phyloP scores from a whole-genome alignment of 2,329 filamentous ascomycete genomes.

The Malbranchea zuffiana region DNA sequence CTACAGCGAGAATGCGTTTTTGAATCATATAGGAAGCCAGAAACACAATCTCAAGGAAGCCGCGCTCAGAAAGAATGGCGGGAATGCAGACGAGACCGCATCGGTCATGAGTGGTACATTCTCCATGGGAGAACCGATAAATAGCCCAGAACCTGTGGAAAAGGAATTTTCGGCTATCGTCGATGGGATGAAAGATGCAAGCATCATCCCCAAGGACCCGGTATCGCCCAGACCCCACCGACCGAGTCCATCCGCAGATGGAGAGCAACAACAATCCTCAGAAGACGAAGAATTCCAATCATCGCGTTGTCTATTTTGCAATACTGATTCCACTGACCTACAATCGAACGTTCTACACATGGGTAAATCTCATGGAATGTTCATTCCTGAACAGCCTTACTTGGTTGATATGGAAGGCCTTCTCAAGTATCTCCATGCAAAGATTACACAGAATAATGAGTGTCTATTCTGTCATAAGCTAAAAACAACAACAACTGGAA shows the following conservation, averaged over 20 bases:
- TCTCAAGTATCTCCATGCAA: slow-evolving; percentile 64
- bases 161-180: slow-evolving; percentile 66
- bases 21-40: slow-evolving; percentile 81
- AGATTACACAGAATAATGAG: slow-evolving; percentile 67
- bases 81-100: slow-evolving; percentile 55
- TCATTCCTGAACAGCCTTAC: slow-evolving; percentile 81
- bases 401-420: slow-evolving; percentile 74
- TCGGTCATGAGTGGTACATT: slow-evolving; percentile 77
- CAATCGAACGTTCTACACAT: slow-evolving; percentile 77
- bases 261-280: slow-evolving; percentile 23
- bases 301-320: slow-evolving; percentile 76
- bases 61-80: slow-evolving; percentile 35
- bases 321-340: slow-evolving; percentile 65
- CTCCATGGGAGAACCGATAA: slow-evolving; percentile 70
- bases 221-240: slow-evolving; percentile 31
- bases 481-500: slow-evolving; percentile 64
- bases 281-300: slow-evolving; percentile 30
- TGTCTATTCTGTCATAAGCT: slow-evolving; percentile 82
- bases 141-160: slow-evolving; percentile 33
- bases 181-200: slow-evolving; percentile 61
- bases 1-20: slow-evolving; percentile 91
- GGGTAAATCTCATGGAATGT: slow-evolving; percentile 88
- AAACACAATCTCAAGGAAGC: slow-evolving; percentile 70
- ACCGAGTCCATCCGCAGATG: slow-evolving; percentile 31
- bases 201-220: slow-evolving; percentile 41